phyloP scores from a whole-genome alignment of 139 green algal species.

The Desmodesmus armatus region DNA sequence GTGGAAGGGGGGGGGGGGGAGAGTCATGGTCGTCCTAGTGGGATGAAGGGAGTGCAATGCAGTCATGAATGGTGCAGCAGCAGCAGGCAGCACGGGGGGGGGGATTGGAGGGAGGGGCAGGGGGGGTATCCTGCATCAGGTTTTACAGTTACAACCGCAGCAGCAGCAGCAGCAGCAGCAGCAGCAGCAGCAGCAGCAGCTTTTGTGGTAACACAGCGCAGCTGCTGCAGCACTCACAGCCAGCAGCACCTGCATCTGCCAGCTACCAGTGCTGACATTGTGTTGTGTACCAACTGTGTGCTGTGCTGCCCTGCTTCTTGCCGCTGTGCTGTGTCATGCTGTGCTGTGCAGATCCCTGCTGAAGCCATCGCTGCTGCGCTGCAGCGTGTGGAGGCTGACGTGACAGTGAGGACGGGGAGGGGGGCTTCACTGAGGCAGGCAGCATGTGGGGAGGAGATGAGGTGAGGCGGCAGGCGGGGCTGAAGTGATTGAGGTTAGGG shows the following conservation, averaged over 20 bases:
- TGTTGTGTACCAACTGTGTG: neutral
- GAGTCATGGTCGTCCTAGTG: too few relatives aligned
- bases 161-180: neutral
- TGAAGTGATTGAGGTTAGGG: too few relatives aligned
- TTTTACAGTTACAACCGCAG: too few relatives aligned
- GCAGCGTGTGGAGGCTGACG: slow-evolving; percentile 25
- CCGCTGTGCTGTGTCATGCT: neutral
- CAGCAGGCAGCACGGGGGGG: neutral
- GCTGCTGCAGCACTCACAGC: neutral
- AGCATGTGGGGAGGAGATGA: slow-evolving; percentile 22
- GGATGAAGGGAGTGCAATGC: neutral
- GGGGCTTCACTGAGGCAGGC: slow-evolving; percentile 47
- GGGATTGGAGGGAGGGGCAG: too few relatives aligned
- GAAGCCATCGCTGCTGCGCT: slow-evolving; percentile 54
- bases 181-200: neutral
- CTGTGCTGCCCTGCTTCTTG: neutral
- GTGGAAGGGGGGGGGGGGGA: too few relatives aligned
- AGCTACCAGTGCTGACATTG: neutral
- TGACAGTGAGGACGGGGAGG: slow-evolving; percentile 38
- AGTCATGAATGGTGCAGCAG: neutral
- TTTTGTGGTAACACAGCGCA: neutral
- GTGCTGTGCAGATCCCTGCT: slow-evolving; percentile 35
- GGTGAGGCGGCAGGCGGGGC: slow-evolving; percentile 13
- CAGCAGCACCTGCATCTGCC: neutral
- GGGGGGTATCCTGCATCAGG: too few relatives aligned